phyloP scores from a whole-genome alignment of 495 filamentous ascomycete genomes.

The Zalerion maritima region DNA sequence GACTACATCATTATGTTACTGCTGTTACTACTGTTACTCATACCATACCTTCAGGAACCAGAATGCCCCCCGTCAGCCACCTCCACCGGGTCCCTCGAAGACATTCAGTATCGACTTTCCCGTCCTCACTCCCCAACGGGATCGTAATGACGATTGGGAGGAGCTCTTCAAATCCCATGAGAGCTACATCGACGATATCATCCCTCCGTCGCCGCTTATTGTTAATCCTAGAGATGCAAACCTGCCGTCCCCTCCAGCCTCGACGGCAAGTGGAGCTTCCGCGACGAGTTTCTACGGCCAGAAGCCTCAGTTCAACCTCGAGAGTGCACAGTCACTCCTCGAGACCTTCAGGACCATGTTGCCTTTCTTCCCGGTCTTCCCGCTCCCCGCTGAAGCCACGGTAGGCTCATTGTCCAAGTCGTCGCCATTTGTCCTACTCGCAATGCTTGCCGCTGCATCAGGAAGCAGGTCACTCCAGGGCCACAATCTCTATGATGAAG shows the following conservation, averaged over 20 bases:
- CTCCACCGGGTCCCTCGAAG: constrained; percentile 27
- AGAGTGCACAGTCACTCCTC: constrained; percentile 27
- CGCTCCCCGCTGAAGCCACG: constrained; percentile 16
- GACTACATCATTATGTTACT: not conserved
- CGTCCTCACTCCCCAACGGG: constrained; percentile 18
- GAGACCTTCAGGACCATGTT: constrained; percentile 24
- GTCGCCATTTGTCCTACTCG: constrained; percentile 28
- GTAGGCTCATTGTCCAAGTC: constrained; percentile 21
- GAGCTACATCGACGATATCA: constrained; percentile 17
- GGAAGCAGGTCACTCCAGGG: constrained; percentile 26
- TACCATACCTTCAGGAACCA: constrained; percentile 1
- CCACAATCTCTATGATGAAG: constrained; percentile 32
- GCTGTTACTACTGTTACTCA: not conserved
- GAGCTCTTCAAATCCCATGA: constrained; percentile 22
- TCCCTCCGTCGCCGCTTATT: too few species aligned
- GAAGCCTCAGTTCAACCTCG: constrained; percentile 33
- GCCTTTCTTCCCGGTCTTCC: constrained; percentile 23
- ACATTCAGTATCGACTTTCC: constrained; percentile 37
- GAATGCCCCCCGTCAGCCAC: constrained; percentile 7
- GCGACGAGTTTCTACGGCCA: constrained; percentile 17
- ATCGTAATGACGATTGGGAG: constrained; percentile 19
- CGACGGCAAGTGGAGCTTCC: constrained; percentile 3
- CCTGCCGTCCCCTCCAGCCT: not conserved
- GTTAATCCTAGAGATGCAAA: too few species aligned
- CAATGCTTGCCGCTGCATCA: constrained; percentile 30